phyloP scores from a whole-genome alignment of 2,329 filamentous ascomycete genomes.

The Microcera coccophila region DNA sequence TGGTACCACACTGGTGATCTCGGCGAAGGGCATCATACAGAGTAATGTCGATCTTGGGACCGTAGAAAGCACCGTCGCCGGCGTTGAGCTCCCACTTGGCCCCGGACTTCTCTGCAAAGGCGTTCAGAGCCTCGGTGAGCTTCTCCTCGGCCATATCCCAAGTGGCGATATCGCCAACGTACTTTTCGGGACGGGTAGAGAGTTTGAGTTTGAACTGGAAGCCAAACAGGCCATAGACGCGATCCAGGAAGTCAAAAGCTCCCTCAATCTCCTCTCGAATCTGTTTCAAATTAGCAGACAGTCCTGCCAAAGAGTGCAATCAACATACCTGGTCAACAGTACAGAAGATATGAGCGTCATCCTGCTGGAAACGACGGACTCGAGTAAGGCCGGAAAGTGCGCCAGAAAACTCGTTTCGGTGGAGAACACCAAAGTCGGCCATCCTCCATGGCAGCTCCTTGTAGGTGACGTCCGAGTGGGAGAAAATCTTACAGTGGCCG shows the following conservation, averaged over 20 bases:
- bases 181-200: constrained; percentile 80
- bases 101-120: constrained; percentile 61
- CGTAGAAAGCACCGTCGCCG: constrained; percentile 96
- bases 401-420: constrained; percentile 92
- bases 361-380: constrained; percentile 91
- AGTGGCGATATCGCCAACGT: constrained; percentile 76
- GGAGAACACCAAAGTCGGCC: constrained; percentile 92
- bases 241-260: constrained; percentile 81
- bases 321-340: constrained; percentile 35
- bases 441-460: constrained; percentile 82
- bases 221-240: constrained; percentile 62
- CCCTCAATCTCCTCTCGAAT: constrained; percentile 58
- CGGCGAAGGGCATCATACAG: constrained; percentile 83
- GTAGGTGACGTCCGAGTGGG: constrained; percentile 78
- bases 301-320: neutral
- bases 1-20: constrained; percentile 62
- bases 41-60: constrained; percentile 96
- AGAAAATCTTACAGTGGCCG: constrained; percentile 86
- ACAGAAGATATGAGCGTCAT: constrained; percentile 96
- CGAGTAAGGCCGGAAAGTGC: constrained; percentile 86
- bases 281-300: constrained; percentile 19
- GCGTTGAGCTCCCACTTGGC: constrained; percentile 85
- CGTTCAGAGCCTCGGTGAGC: constrained; percentile 72
- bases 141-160: constrained; percentile 87
- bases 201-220: constrained; percentile 87